Evolutionary conservation across 176 grass and related monocot genomes (phyloP).

Genomic region (Aegilops bicornis): DNA sequence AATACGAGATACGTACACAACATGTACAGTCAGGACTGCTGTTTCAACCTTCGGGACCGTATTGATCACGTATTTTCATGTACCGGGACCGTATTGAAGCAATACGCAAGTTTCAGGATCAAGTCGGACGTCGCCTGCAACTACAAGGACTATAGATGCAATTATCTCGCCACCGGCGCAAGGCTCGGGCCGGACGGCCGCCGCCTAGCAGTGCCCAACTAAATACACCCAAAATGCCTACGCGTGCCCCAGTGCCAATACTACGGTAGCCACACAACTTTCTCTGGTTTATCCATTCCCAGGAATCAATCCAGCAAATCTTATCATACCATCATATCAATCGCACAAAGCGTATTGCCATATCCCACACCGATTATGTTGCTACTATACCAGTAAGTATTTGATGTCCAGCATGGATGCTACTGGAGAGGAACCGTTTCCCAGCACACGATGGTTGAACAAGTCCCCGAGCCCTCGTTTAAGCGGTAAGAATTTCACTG

Average conservation of each 20-base stretch:
- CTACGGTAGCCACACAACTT: neutral
- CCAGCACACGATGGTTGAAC: neutral
- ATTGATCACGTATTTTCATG: too few species aligned
- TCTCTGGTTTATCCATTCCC: neutral
- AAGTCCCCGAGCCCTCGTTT: neutral
- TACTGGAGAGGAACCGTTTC: neutral
- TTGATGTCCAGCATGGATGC: neutral
- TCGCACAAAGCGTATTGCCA: neutral
- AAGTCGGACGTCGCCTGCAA: too few species aligned
- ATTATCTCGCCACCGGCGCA: too few species aligned
- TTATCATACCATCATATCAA: neutral
- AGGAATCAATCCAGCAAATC: neutral
- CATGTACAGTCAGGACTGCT: too few species aligned
- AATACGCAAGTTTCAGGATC: too few species aligned
- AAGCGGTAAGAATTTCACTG: slow-evolving; percentile 39
- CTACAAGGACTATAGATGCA: too few species aligned
- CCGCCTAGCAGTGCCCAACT: too few species aligned
- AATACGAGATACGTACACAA: too few species aligned
- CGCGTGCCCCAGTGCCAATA: neutral
- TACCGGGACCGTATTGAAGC: too few species aligned
- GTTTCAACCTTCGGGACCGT: too few species aligned
- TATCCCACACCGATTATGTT: neutral
- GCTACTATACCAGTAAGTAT: slow-evolving; percentile 7
- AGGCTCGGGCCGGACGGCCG: too few species aligned
- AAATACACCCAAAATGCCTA: neutral